Evolutionary conservation across 2,329 filamentous ascomycete genomes (phyloP).

Genomic region (Purpureocillium takamizusanense): DNA sequence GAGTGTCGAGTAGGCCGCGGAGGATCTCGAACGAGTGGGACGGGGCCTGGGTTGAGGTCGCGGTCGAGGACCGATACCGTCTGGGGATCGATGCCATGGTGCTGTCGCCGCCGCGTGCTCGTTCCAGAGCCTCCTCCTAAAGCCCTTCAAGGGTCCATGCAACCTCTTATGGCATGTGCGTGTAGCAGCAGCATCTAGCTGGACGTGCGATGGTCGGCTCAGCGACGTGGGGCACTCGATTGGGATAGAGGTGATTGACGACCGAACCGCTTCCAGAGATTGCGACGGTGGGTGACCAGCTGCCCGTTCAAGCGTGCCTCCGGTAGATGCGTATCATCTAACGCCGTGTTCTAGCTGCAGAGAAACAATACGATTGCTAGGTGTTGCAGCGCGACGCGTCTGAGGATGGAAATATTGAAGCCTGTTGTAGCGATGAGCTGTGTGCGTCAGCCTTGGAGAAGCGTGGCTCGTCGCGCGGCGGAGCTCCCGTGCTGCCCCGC

Average conservation of each 20-base stretch:
- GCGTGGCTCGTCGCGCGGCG: slow-evolving; percentile 16
- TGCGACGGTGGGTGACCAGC: slow-evolving; percentile 17
- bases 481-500: background rate
- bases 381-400: slow-evolving; percentile 5
- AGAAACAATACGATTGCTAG: background rate
- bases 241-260: slow-evolving; percentile 13
- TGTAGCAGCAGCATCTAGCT: background rate
- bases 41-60: slow-evolving; percentile 48
- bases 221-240: too few relatives aligned
- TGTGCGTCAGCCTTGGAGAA: slow-evolving; percentile 19
- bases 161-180: too few relatives aligned
- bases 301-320: too few relatives aligned
- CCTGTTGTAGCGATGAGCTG: slow-evolving; percentile 13
- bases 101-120: background rate
- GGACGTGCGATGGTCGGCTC: background rate
- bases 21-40: slow-evolving; percentile 55
- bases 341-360: slow-evolving; percentile 7
- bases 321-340: too few relatives aligned
- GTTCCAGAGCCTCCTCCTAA: slow-evolving; percentile 15
- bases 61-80: slow-evolving; percentile 57
- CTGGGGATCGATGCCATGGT: slow-evolving; percentile 42
- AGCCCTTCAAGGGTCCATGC: slow-evolving; percentile 28
- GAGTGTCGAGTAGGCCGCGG: slow-evolving; percentile 41
- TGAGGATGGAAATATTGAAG: slow-evolving; percentile 12
- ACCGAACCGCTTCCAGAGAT: slow-evolving; percentile 5